Conservation (phyloP, 306 rosid genomes). For the Datisca glomerata region DNA sequence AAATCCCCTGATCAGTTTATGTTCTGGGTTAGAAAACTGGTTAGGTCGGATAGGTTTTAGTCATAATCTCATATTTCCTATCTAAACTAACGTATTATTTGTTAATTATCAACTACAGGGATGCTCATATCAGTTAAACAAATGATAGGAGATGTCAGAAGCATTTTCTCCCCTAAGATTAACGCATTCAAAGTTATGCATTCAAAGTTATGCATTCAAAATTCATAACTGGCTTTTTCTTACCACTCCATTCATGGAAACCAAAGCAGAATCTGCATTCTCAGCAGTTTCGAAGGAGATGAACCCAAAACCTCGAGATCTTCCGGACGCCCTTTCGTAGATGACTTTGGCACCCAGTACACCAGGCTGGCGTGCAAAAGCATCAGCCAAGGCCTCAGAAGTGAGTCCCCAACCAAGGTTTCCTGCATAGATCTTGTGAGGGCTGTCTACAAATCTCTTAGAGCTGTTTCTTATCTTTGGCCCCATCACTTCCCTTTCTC, state of each 20-base stretch:
- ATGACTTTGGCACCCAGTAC: constrained; percentile 73
- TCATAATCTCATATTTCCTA: too few species aligned
- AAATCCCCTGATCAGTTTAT: too few species aligned
- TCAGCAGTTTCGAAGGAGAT: constrained; percentile 66
- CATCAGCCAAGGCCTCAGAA: constrained; percentile 66
- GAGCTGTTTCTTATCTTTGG: constrained; percentile 32
- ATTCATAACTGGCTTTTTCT: constrained; percentile 24
- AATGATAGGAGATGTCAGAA: too few species aligned
- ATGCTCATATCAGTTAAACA: too few species aligned
- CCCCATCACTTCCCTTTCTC: constrained; percentile 74
- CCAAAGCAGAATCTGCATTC: constrained; percentile 44
- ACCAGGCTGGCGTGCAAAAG: constrained; percentile 69
- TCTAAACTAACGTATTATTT: too few species aligned
- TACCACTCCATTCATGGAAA: constrained; percentile 79
- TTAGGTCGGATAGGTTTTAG: too few species aligned
- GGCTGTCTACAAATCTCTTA: constrained; percentile 66
- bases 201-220: too few species aligned
- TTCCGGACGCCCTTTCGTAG: constrained; percentile 64
- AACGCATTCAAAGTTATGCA: too few species aligned
- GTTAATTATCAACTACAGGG: too few species aligned
- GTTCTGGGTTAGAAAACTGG: too few species aligned
- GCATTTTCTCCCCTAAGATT: too few species aligned
- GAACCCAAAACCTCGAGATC: constrained; percentile 83
- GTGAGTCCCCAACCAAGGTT: constrained; percentile 81
- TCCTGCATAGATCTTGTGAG: constrained; percentile 84